Evolutionary conservation across 1,284 basidiomycete genomes (phyloP).

Genomic region (Heterobasidion irregulare): DNA sequence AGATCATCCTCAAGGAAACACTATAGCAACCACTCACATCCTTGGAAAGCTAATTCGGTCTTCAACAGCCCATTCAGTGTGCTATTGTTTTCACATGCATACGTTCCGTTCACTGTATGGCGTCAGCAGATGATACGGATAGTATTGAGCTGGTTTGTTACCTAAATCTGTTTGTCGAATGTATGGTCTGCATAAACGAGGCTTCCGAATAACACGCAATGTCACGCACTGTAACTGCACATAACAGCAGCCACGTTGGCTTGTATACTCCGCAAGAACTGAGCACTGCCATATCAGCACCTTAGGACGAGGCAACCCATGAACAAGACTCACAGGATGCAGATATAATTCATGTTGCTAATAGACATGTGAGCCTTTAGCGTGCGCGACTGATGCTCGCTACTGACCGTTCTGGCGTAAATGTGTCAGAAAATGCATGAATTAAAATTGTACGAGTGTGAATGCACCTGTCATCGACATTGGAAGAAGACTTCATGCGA

Average conservation of each 20-base stretch:
- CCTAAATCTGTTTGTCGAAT: not conserved
- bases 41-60: slow-evolving; percentile 66
- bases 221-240: slow-evolving; percentile 54
- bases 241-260: slow-evolving; percentile 62
- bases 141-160: not conserved
- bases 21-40: slow-evolving; percentile 34
- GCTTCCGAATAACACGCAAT: too few relatives aligned
- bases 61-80: slow-evolving; percentile 64
- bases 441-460: slow-evolving; percentile 9
- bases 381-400: too few relatives aligned
- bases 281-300: slow-evolving; percentile 11
- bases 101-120: slow-evolving; percentile 49
- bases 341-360: slow-evolving; percentile 52
- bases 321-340: slow-evolving; percentile 29
- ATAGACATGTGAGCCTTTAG: too few relatives aligned
- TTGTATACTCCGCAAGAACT: slow-evolving; percentile 56
- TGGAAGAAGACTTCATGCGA: slow-evolving; percentile 41
- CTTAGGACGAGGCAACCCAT: not conserved
- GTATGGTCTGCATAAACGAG: slow-evolving; percentile 22
- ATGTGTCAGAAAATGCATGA: not conserved
- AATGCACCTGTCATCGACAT: slow-evolving; percentile 54
- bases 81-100: slow-evolving; percentile 61
- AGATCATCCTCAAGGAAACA: not conserved
- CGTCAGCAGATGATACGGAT: not conserved
- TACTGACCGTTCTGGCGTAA: slow-evolving; percentile 15